Conservation (phyloP, 768 basidiomycete genomes). For the Lactarius deliciosus region DNA sequence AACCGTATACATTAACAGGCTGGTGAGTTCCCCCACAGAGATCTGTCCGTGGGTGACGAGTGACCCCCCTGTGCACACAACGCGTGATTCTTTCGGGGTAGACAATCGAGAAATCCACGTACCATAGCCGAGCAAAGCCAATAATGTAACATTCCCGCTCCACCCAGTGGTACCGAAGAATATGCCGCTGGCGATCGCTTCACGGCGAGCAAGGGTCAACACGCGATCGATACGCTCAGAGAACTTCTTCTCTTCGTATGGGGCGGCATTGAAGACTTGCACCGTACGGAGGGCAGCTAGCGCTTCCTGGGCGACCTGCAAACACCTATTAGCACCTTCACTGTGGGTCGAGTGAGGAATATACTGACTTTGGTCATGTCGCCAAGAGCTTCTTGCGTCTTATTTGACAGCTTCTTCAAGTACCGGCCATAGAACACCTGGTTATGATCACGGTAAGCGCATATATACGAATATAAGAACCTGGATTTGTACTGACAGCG, state of each 20-base stretch:
- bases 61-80: conserved; percentile 63
- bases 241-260: conserved; percentile 77
- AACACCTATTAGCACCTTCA: conserved; percentile 17
- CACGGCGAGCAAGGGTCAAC: conserved; percentile 74
- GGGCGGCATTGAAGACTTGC: conserved; percentile 85
- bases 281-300: conserved; percentile 85
- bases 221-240: conserved; percentile 62
- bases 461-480: conserved; percentile 14
- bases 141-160: conserved; percentile 90
- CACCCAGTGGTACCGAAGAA: conserved; percentile 92
- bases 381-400: conserved; percentile 92
- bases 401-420: conserved; percentile 84
- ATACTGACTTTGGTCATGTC: conserved; percentile 78
- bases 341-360: not conserved
- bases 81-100: not conserved
- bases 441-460: conserved; percentile 29
- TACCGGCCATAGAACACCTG: conserved; percentile 97
- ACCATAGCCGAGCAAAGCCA: conserved; percentile 92
- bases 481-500: conserved; percentile 54
- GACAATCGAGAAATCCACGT: conserved; percentile 27
- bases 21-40: conserved; percentile 89
- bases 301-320: conserved; percentile 83
- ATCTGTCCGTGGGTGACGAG: conserved; percentile 87
- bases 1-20: conserved; percentile 85
- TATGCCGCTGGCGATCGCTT: conserved; percentile 86